phyloP scores from a whole-genome alignment of 2,329 filamentous ascomycete genomes.

The Ceratocystis diversiconidia region DNA sequence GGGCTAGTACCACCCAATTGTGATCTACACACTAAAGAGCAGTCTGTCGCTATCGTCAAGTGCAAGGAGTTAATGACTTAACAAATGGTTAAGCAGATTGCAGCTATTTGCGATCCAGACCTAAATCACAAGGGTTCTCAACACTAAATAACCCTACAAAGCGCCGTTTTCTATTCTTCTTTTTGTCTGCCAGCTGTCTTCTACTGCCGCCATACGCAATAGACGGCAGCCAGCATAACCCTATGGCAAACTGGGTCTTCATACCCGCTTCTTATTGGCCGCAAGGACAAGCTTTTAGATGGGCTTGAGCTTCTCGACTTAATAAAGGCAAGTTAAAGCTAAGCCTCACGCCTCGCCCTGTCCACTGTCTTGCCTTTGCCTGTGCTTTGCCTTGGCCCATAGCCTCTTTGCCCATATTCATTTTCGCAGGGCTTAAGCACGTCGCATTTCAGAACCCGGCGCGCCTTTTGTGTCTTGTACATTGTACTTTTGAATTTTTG shows the following conservation, averaged over 20 bases:
- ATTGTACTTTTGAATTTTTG: background rate
- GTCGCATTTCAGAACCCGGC: background rate
- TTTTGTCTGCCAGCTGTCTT: background rate
- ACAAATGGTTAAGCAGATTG: too few relatives aligned
- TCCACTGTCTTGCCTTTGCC: background rate
- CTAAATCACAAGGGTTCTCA: background rate
- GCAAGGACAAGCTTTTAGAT: background rate
- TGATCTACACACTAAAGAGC: too few relatives aligned
- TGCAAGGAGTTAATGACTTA: too few relatives aligned
- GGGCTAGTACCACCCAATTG: too few relatives aligned
- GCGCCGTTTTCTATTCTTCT: too few relatives aligned
- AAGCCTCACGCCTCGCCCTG: background rate
- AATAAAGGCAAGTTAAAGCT: background rate
- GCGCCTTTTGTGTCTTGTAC: background rate
- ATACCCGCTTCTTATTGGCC: background rate
- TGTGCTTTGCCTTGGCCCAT: background rate
- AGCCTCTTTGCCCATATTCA: background rate
- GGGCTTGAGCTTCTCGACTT: background rate
- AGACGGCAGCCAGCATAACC: background rate
- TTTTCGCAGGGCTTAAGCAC: background rate
- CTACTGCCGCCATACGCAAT: background rate
- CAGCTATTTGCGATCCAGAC: too few relatives aligned
- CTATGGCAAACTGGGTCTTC: background rate
- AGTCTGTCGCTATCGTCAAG: too few relatives aligned
- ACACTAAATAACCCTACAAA: background rate